phyloP scores from a whole-genome alignment of 768 basidiomycete genomes.

The Holtermanniella nyarrowii region DNA sequence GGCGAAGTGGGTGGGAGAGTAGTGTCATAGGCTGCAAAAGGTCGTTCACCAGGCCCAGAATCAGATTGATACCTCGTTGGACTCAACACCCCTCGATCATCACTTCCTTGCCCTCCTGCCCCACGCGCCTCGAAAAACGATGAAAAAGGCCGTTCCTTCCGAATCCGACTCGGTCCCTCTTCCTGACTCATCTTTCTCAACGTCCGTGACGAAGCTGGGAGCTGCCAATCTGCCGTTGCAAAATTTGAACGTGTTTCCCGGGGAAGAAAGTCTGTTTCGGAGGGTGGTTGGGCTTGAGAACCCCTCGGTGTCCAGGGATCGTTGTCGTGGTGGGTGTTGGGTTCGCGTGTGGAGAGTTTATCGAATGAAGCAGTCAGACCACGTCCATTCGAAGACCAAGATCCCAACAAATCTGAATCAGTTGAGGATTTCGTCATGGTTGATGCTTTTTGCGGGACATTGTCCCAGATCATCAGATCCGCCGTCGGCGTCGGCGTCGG shows the following conservation, averaged over 20 bases:
- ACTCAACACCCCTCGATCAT: constrained; percentile 10
- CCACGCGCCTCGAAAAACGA: no score
- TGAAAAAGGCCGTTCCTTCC: no score
- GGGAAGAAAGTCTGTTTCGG: background rate
- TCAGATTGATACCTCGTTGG: no score
- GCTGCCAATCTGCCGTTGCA: no score
- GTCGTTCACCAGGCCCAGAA: background rate
- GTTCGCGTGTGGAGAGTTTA: constrained; percentile 4
- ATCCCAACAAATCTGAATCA: constrained; percentile 22
- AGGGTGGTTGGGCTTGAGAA: no score
- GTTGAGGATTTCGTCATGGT: background rate
- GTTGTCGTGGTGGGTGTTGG: no score
- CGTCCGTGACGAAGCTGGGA: no score
- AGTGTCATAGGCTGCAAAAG: background rate
- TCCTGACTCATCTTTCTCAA: no score
- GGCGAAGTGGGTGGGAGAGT: background rate
- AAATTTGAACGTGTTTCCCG: background rate
- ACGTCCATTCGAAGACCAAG: constrained; percentile 17
- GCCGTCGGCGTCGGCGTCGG: no score
- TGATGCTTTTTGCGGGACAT: background rate
- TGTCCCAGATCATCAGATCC: no score
- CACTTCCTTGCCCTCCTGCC: constrained; percentile 9
- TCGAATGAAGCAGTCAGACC: constrained; percentile 16
- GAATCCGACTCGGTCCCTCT: no score
- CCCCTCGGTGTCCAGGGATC: background rate